Percentiles rank a stretch among this genome's conserved stretches.
Evolutionary conservation across 1,139 yeast genomes (phyloP).

Genomic region (Hyphopichia buzzinii): DNA sequence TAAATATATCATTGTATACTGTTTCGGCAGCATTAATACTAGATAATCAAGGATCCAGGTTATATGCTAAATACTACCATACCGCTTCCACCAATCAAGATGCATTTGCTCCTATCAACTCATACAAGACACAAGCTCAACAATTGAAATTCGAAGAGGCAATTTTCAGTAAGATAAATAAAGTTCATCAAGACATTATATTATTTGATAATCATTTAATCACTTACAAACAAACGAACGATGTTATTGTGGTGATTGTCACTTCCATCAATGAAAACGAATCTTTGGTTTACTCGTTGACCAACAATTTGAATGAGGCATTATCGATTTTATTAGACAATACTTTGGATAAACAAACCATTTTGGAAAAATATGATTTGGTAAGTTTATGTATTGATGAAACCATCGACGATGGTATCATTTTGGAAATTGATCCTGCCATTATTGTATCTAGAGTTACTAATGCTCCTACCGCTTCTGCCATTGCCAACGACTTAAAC

Average conservation of each 20-base stretch:
- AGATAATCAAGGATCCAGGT: constrained; percentile 77
- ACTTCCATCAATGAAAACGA: constrained; percentile 82
- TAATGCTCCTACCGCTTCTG: constrained; percentile 57
- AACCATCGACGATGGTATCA: constrained; percentile 86
- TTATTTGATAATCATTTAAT: constrained; percentile 76
- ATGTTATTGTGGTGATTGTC: constrained; percentile 69
- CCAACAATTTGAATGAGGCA: constrained; percentile 77
- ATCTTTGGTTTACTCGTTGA: constrained; percentile 71
- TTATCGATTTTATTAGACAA: constrained; percentile 72
- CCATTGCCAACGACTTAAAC: constrained; percentile 40
- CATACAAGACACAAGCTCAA: constrained; percentile 48
- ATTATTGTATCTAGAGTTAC: constrained; percentile 89
- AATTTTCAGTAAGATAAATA: constrained; percentile 71
- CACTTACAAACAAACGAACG: constrained; percentile 84
- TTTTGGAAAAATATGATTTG: constrained; percentile 83
- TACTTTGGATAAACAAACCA: constrained; percentile 74
- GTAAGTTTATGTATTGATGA: constrained; percentile 87
- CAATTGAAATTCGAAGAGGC: constrained; percentile 77
- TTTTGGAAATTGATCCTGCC: constrained; percentile 85
- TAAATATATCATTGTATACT: constrained; percentile 71
- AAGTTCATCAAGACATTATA: constrained; percentile 77
- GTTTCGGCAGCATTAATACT: constrained; percentile 74
- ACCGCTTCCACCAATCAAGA: constrained; percentile 27
- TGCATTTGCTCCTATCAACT: constrained; percentile 14
- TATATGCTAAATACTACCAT: constrained; percentile 81